phyloP scores from a whole-genome alignment of 345 rosid species.

The Aurinia saxatilis region DNA sequence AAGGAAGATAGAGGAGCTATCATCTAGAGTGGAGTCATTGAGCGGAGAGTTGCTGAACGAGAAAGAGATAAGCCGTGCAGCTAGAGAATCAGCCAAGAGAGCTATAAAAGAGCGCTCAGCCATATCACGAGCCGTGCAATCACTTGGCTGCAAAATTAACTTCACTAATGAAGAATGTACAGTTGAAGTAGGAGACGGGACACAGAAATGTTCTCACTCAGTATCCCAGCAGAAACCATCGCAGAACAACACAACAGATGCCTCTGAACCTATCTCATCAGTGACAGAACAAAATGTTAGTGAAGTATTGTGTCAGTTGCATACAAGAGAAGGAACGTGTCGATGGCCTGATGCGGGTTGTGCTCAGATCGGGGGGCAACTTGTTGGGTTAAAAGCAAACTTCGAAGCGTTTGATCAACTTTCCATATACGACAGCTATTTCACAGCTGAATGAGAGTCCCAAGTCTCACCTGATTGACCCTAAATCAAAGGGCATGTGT shows the following conservation, averaged over 20 bases:
- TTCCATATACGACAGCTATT: slow-evolving; percentile 68
- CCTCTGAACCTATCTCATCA: slow-evolving; percentile 58
- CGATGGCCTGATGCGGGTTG: slow-evolving; percentile 91
- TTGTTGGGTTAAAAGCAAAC: slow-evolving; percentile 76
- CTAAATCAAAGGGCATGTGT: neutral
- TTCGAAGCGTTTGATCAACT: slow-evolving; percentile 84
- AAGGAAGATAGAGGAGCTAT: slow-evolving; percentile 49
- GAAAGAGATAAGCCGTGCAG: slow-evolving; percentile 52
- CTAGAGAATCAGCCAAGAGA: slow-evolving; percentile 56
- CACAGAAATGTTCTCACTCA: slow-evolving; percentile 29
- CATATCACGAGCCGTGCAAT: slow-evolving; percentile 69
- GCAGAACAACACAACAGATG: slow-evolving; percentile 40
- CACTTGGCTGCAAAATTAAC: slow-evolving; percentile 82
- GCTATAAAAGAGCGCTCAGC: slow-evolving; percentile 62
- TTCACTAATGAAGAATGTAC: slow-evolving; percentile 57
- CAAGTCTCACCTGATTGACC: neutral
- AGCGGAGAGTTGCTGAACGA: slow-evolving; percentile 53
- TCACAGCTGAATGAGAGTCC: slow-evolving; percentile 43
- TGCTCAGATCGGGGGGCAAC: slow-evolving; percentile 72
- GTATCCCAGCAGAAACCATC: slow-evolving; percentile 31
- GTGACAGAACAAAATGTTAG: slow-evolving; percentile 48
- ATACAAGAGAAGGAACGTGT: slow-evolving; percentile 68
- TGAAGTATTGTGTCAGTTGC: slow-evolving; percentile 62
- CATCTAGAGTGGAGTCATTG: slow-evolving; percentile 43
- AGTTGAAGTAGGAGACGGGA: slow-evolving; percentile 46